Evolutionary conservation across 2,329 filamentous ascomycete species (phyloP).

Genomic region (Venturia effusa): DNA sequence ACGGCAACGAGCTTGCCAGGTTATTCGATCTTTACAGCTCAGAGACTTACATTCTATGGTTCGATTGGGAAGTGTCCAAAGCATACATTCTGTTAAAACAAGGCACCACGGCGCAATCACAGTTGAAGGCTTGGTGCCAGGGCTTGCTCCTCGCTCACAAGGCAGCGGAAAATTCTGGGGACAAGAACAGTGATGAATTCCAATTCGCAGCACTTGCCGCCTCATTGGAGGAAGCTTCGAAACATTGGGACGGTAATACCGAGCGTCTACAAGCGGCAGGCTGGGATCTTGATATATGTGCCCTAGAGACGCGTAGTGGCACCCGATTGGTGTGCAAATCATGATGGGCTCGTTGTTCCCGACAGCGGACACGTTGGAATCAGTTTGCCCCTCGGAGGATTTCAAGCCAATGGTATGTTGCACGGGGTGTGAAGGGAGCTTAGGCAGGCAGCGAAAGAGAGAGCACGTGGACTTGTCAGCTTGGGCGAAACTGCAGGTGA

Average conservation of each 20-base stretch:
- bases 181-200: conserved; percentile 16
- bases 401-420: neutral
- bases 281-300: conserved; percentile 55
- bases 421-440: neutral
- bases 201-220: conserved; percentile 25
- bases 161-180: conserved; percentile 12
- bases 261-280: conserved; percentile 37
- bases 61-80: conserved; percentile 30
- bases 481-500: no score
- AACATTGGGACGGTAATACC: conserved; percentile 36
- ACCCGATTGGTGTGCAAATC: conserved; percentile 16
- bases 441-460: neutral
- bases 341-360: neutral
- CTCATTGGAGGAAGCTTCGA: conserved; percentile 27
- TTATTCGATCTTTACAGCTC: conserved; percentile 32
- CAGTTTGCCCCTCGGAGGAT: neutral
- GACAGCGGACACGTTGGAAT: neutral
- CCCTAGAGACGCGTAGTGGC: conserved; percentile 55
- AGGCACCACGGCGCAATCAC: conserved; percentile 35
- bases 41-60: conserved; percentile 53
- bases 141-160: conserved; percentile 38
- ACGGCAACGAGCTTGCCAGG: conserved; percentile 12
- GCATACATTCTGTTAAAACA: conserved; percentile 55
- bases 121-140: conserved; percentile 54
- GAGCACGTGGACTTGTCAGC: neutral